These are phyloP conservation scores for Aphanocladium album DNA, from an alignment of 2,329 filamentous ascomycete species.

Conservation along the genomic window DNA sequence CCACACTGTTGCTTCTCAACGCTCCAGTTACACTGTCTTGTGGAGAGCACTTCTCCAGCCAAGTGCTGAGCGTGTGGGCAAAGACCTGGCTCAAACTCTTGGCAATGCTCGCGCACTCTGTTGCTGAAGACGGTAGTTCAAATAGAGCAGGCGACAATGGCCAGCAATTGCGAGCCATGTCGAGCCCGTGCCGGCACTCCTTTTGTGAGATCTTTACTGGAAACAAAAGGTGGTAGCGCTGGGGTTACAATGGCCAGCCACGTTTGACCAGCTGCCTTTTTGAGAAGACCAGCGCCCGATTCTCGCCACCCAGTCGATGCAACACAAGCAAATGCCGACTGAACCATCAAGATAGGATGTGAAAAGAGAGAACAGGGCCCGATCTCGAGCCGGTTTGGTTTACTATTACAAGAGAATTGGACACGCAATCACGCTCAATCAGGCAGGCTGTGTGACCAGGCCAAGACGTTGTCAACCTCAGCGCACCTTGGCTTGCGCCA, in stretches of 20 bases:
- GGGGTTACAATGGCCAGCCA: slow-evolving; percentile 1
- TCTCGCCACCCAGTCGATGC: neutral
- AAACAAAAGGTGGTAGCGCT: slow-evolving; percentile 5
- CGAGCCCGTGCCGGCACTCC: too few relatives aligned
- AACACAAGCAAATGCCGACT: neutral
- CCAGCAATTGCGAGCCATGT: neutral
- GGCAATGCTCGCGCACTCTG: neutral
- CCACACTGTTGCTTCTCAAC: neutral
- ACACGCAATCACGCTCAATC: too few relatives aligned
- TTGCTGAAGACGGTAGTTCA: neutral
- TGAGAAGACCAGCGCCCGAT: neutral
- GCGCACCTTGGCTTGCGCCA: too few relatives aligned
- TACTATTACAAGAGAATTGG: too few relatives aligned
- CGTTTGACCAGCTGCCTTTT: neutral
- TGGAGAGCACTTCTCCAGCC: neutral
- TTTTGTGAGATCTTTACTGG: neutral
- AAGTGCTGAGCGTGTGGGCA: neutral
- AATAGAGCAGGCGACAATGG: too few relatives aligned
- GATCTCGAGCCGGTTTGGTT: too few relatives aligned
- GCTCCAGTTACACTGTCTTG: neutral
- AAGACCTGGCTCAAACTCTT: neutral
- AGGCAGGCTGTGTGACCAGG: too few relatives aligned
- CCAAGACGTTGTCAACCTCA: too few relatives aligned
- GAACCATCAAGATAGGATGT: neutral
- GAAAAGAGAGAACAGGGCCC: too few relatives aligned